Evolutionary conservation across 2,329 filamentous ascomycete species (phyloP).

Genomic region (Furcasterigmium furcatum): DNA sequence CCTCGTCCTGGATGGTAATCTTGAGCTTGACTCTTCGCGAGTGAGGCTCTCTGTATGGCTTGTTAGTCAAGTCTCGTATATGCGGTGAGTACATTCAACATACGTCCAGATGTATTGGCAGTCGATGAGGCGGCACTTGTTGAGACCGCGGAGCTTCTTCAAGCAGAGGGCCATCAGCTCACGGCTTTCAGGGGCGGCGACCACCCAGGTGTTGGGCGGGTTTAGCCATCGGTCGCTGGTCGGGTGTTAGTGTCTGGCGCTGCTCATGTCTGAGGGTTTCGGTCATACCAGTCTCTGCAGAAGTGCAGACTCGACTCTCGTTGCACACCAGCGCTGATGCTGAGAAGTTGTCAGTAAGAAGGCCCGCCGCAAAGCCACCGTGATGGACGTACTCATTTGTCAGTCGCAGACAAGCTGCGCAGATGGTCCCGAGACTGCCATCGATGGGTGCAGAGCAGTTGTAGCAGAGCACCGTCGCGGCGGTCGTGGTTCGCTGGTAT

Average conservation of each 20-base stretch:
- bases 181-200: slow-evolving; percentile 80
- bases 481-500: slow-evolving; percentile 5
- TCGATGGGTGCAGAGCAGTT: slow-evolving; percentile 96
- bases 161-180: slow-evolving; percentile 91
- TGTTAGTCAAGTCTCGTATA: too few species aligned
- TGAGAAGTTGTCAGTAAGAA: slow-evolving; percentile 43
- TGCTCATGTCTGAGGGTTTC: background rate
- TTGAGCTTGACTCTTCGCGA: slow-evolving; percentile 90
- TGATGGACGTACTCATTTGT: background rate
- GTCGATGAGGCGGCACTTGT: slow-evolving; percentile 91
- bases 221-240: slow-evolving; percentile 80
- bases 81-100: background rate
- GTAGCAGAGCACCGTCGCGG: slow-evolving; percentile 75
- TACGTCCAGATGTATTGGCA: slow-evolving; percentile 92
- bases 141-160: slow-evolving; percentile 79
- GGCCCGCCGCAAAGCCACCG: slow-evolving; percentile 69
- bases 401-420: background rate
- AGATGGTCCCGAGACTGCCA: slow-evolving; percentile 84
- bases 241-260: background rate
- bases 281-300: slow-evolving; percentile 69
- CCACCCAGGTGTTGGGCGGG: slow-evolving; percentile 70
- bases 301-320: slow-evolving; percentile 86
- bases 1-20: slow-evolving; percentile 80
- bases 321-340: slow-evolving; percentile 88
- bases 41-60: slow-evolving; percentile 67